phyloP scores from a whole-genome alignment of 306 rosid genomes.

The Leucaena leucocephala region DNA sequence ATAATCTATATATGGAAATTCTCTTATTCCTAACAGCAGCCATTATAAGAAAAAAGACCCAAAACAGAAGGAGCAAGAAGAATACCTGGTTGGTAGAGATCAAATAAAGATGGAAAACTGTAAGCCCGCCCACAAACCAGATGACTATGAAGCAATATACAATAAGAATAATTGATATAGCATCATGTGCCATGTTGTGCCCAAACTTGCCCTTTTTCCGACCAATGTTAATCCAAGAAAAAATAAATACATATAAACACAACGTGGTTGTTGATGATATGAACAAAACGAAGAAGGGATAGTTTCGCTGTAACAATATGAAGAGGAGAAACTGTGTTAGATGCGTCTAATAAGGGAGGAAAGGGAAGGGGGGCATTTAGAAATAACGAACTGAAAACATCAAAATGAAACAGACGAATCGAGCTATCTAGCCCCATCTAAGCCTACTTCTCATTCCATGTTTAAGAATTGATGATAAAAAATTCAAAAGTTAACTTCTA shows the following conservation, averaged over 20 bases:
- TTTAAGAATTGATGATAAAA: neutral
- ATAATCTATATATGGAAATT: neutral
- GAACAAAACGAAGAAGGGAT: conserved; percentile 81
- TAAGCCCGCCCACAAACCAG: conserved; percentile 98
- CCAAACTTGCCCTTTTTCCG: conserved; percentile 46
- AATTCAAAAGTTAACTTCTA: neutral
- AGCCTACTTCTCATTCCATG: neutral
- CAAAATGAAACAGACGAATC: neutral
- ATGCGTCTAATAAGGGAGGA: conserved; percentile 5
- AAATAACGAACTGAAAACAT: neutral
- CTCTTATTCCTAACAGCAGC: neutral
- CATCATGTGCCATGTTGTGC: conserved; percentile 54
- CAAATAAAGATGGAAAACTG: conserved; percentile 84
- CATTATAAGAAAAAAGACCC: neutral
- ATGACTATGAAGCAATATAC: conserved; percentile 79
- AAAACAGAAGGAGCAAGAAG: conserved; percentile 7
- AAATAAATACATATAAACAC: conserved; percentile 76
- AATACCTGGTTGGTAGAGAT: conserved; percentile 88
- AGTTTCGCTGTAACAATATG: conserved; percentile 76
- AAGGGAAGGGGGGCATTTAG: neutral
- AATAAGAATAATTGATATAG: conserved; percentile 67
- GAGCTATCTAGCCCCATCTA: neutral
- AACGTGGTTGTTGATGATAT: conserved; percentile 71
- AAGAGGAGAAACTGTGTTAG: conserved; percentile 32
- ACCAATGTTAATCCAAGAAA: conserved; percentile 78